A percentile compares a stretch with the other conserved stretches of the same genome.
These are phyloP conservation scores for Globisporangium splendens DNA, from an alignment of 352 stramenopile genomes.

Conservation along the genomic window DNA sequence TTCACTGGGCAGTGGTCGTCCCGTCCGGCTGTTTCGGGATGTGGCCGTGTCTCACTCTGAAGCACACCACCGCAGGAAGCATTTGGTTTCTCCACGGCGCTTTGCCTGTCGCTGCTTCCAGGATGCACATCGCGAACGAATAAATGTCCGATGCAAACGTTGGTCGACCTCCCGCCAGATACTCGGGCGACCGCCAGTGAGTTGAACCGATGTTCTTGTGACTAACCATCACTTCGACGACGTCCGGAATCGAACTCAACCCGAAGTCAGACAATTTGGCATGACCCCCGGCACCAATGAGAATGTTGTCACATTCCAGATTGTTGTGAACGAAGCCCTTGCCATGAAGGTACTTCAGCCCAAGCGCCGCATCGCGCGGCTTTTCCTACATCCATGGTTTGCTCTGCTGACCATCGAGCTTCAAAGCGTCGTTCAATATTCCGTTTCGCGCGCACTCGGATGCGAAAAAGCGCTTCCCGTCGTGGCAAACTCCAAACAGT, in stretches of 20 bases:
- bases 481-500: too few relatives aligned
- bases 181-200: conserved; percentile 4
- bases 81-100: background rate
- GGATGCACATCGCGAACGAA: conserved; percentile 32
- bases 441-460: too few relatives aligned
- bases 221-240: background rate
- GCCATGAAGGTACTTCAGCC: too few relatives aligned
- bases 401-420: too few relatives aligned
- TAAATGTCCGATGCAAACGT: conserved; percentile 20
- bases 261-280: background rate
- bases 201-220: background rate
- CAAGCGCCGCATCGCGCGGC: too few relatives aligned
- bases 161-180: background rate
- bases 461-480: too few relatives aligned
- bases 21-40: background rate
- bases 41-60: background rate
- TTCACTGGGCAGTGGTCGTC: background rate
- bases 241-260: background rate
- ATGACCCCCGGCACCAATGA: too few relatives aligned
- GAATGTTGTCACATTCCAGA: too few relatives aligned
- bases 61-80: background rate
- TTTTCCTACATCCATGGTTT: too few relatives aligned
- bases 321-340: too few relatives aligned
- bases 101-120: background rate
- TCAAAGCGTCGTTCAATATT: too few relatives aligned